These are phyloP conservation scores for Candida endomychidarum DNA, from an alignment of 805 yeast species.

Conservation along the genomic window DNA sequence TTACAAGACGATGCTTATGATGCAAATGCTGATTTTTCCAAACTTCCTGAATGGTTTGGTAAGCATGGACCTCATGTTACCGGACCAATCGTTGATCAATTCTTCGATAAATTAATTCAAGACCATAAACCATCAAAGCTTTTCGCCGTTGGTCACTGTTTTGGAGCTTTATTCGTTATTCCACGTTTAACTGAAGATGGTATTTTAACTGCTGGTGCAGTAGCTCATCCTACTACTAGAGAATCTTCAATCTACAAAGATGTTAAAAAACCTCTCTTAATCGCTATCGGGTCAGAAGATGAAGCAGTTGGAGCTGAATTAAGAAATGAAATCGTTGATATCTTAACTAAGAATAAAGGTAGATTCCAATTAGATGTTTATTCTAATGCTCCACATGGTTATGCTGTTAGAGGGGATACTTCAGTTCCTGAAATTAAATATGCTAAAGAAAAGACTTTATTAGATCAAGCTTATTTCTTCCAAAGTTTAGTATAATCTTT, in stretches of 20 bases:
- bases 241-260: slow-evolving; percentile 54
- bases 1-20: slow-evolving; percentile 23
- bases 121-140: slow-evolving; percentile 4
- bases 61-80: slow-evolving; percentile 16
- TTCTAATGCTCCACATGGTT: slow-evolving; percentile 70
- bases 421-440: slow-evolving; percentile 49
- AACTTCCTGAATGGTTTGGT: slow-evolving; percentile 9
- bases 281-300: slow-evolving; percentile 74
- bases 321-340: slow-evolving; percentile 56
- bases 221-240: slow-evolving; percentile 81
- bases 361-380: slow-evolving; percentile 59
- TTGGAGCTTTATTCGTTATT: slow-evolving; percentile 28
- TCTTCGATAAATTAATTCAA: slow-evolving; percentile 6
- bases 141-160: slow-evolving; percentile 24
- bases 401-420: slow-evolving; percentile 71
- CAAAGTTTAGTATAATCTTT: slow-evolving; percentile 5
- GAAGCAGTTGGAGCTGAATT: slow-evolving; percentile 54
- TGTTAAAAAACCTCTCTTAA: slow-evolving; percentile 58
- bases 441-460: slow-evolving; percentile 64
- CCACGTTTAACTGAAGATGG: slow-evolving; percentile 31
- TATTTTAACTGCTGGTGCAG: slow-evolving; percentile 57
- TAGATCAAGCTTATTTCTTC: slow-evolving; percentile 35
- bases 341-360: slow-evolving; percentile 47
- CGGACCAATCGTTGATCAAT: slow-evolving; percentile 13
- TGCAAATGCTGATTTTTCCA: slow-evolving; percentile 10